A percentile compares a stretch with the other conserved stretches of the same genome.
These are phyloP conservation scores for Spathaspora passalidarum DNA, from an alignment of 805 yeast genomes.

Conservation along the genomic window DNA sequence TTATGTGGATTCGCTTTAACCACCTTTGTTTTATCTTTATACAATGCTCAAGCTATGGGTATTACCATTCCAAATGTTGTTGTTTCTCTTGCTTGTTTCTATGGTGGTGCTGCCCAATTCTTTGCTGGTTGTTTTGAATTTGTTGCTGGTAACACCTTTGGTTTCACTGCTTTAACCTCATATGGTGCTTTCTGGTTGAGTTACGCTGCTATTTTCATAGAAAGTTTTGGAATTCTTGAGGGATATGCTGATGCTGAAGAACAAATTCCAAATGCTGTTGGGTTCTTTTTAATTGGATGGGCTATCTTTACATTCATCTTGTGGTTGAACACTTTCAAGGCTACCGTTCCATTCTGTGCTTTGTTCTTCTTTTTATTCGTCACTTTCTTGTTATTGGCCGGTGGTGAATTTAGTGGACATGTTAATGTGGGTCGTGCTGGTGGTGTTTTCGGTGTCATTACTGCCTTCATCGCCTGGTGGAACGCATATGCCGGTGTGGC, in stretches of 20 bases:
- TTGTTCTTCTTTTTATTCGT: slow-evolving; percentile 52
- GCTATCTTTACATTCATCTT: slow-evolving; percentile 56
- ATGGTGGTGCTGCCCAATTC: slow-evolving; percentile 61
- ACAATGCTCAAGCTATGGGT: slow-evolving; percentile 54
- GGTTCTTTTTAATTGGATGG: slow-evolving; percentile 64
- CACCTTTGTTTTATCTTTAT: slow-evolving; percentile 57
- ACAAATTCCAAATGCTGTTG: slow-evolving; percentile 49
- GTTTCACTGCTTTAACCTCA: slow-evolving; percentile 59
- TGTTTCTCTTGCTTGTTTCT: slow-evolving; percentile 56
- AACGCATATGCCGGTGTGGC: slow-evolving; percentile 65
- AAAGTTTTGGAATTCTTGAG: slow-evolving; percentile 55
- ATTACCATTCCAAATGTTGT: slow-evolving; percentile 50
- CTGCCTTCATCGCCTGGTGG: slow-evolving; percentile 58
- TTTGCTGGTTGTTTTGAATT: slow-evolving; percentile 68
- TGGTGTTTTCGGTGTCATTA: slow-evolving; percentile 57
- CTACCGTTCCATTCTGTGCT: slow-evolving; percentile 61
- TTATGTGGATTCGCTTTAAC: slow-evolving; percentile 60
- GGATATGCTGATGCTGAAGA: slow-evolving; percentile 43
- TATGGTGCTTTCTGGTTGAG: slow-evolving; percentile 73
- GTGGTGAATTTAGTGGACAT: slow-evolving; percentile 48
- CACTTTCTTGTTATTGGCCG: slow-evolving; percentile 54
- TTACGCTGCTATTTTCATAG: slow-evolving; percentile 56
- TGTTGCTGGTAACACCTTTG: slow-evolving; percentile 62
- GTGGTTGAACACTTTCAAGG: slow-evolving; percentile 53
- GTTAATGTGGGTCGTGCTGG: slow-evolving; percentile 50